A percentile compares a stretch with the other conserved stretches of the same genome.
Evolutionary conservation across 305 asterid species (phyloP).

Genomic region (Ilex paraguariensis): DNA sequence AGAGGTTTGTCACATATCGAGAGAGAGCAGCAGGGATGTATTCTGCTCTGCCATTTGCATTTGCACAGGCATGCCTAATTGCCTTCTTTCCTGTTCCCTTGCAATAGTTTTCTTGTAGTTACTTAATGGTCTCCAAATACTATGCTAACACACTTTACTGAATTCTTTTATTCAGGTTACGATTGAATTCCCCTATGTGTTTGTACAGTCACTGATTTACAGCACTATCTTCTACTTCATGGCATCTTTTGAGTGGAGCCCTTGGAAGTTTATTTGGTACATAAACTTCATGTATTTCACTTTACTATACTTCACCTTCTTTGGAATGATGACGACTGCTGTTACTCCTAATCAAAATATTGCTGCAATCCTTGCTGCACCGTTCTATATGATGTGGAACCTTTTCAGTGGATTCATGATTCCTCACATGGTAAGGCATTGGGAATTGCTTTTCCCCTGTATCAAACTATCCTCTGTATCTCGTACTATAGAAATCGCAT

Average conservation of each 20-base stretch:
- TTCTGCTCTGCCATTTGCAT: slow-evolving; percentile 75
- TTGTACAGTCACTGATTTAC: slow-evolving; percentile 54
- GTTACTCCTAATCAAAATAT: slow-evolving; percentile 73
- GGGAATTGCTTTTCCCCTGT: background rate
- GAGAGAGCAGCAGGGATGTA: slow-evolving; percentile 90
- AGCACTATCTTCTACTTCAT: slow-evolving; percentile 62
- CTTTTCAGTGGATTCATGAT: slow-evolving; percentile 82
- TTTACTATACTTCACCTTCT: slow-evolving; percentile 70
- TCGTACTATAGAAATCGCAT: background rate
- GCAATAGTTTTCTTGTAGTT: background rate
- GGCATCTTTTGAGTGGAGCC: slow-evolving; percentile 68
- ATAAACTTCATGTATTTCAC: slow-evolving; percentile 72
- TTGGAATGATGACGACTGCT: slow-evolving; percentile 75
- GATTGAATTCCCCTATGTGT: slow-evolving; percentile 69
- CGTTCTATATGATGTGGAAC: slow-evolving; percentile 79
- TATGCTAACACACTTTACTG: no score
- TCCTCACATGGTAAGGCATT: slow-evolving; percentile 50
- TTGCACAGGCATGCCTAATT: slow-evolving; percentile 54
- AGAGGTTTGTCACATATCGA: slow-evolving; percentile 61
- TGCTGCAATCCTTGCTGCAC: slow-evolving; percentile 68
- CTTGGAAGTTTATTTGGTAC: slow-evolving; percentile 61
- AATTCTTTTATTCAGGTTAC: slow-evolving; percentile 43
- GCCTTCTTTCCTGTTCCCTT: slow-evolving; percentile 1
- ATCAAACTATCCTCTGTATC: background rate
- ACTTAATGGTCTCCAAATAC: background rate